A percentile compares a stretch with the other conserved stretches of the same genome.
These are phyloP conservation scores for Drechslera avenae DNA, from an alignment of 2,329 filamentous ascomycete genomes.

Conservation along the genomic window DNA sequence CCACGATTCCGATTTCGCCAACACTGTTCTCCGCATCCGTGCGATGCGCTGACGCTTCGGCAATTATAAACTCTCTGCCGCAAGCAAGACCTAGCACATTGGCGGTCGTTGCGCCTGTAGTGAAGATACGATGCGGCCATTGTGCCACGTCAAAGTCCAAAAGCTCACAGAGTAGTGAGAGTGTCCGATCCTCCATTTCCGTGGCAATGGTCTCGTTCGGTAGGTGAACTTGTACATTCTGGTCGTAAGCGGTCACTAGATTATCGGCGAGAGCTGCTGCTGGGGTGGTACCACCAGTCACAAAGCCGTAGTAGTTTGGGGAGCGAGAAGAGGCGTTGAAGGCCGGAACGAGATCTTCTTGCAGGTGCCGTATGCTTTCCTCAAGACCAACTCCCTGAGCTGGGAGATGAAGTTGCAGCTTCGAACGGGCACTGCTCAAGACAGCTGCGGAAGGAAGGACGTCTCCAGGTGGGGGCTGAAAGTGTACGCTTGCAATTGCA, in stretches of 20 bases:
- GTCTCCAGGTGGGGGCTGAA: conserved; percentile 19
- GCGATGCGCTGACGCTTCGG: conserved; percentile 50
- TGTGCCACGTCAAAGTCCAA: conserved; percentile 61
- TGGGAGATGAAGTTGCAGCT: conserved; percentile 48
- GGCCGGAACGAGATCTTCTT: conserved; percentile 57
- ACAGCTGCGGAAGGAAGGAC: conserved; percentile 44
- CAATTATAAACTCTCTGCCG: conserved; percentile 71
- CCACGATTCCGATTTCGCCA: conserved; percentile 71
- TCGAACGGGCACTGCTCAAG: conserved; percentile 40
- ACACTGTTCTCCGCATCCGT: conserved; percentile 51
- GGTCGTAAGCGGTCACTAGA: conserved; percentile 78
- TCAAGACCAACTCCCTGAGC: conserved; percentile 51
- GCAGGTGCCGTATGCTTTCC: conserved; percentile 51
- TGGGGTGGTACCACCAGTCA: conserved; percentile 80
- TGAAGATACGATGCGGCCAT: conserved; percentile 79
- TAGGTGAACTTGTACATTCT: conserved; percentile 84
- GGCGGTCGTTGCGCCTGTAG: conserved; percentile 72
- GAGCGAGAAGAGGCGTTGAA: conserved; percentile 67
- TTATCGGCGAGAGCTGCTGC: conserved; percentile 83
- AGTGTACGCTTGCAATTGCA: conserved; percentile 33
- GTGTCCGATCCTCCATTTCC: conserved; percentile 73
- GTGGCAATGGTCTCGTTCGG: conserved; percentile 76
- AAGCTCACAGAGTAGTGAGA: conserved; percentile 71
- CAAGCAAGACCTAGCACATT: conserved; percentile 70
- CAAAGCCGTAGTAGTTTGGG: conserved; percentile 75